Evolutionary conservation across 306 rosid species (phyloP).

Genomic region (Oxytropis ochrocephala): DNA sequence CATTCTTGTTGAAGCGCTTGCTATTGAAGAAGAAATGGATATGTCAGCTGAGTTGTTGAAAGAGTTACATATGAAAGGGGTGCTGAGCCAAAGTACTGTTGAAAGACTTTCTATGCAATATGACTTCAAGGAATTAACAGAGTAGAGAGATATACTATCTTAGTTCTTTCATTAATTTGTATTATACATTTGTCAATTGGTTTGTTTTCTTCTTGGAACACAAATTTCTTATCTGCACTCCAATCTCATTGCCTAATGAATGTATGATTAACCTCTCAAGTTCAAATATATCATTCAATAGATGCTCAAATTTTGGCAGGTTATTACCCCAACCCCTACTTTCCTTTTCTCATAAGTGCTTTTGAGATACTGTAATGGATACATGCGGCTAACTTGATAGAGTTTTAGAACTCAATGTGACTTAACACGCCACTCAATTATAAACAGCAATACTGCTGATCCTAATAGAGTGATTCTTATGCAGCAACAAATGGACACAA

Average conservation of each 20-base stretch:
- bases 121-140: conserved; percentile 42
- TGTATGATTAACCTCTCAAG: no score
- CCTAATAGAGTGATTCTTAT: background rate
- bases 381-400: background rate
- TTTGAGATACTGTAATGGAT: background rate
- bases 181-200: background rate
- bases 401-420: background rate
- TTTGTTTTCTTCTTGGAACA: background rate
- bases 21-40: conserved; percentile 58
- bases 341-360: background rate
- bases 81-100: conserved; percentile 54
- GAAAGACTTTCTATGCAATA: conserved; percentile 74
- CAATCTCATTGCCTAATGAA: no score
- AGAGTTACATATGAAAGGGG: no score
- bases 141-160: conserved; percentile 2
- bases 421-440: no score
- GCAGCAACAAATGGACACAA: background rate
- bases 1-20: conserved; percentile 78
- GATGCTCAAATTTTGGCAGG: background rate
- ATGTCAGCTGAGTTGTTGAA: no score
- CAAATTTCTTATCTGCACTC: background rate
- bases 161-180: background rate
- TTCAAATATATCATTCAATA: background rate
- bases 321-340: no score
- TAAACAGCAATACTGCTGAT: background rate